phyloP scores from a whole-genome alignment of 2,329 filamentous ascomycete species.

The Clonostachys rosea region DNA sequence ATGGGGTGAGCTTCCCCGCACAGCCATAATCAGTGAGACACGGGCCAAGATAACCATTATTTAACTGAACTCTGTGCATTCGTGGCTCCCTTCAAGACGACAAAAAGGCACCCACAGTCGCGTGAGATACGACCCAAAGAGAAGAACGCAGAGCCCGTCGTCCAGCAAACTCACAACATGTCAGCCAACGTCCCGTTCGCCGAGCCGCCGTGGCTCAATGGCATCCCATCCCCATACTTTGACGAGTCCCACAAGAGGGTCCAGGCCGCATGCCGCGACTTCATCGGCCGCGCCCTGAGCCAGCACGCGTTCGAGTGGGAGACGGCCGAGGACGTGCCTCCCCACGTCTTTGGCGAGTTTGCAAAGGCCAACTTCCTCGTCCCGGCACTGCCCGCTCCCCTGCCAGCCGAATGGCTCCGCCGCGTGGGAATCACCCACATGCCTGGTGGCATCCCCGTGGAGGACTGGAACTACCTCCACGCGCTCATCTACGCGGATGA shows the following conservation, averaged over 20 bases:
- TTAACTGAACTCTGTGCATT: too few relatives aligned
- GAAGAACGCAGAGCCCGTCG: too few relatives aligned
- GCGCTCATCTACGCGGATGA: constrained; percentile 65
- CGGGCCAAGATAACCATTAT: too few relatives aligned
- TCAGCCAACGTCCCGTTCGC: constrained; percentile 50
- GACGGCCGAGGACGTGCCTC: constrained; percentile 55
- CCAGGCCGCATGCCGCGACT: constrained; percentile 64
- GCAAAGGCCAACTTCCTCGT: constrained; percentile 63
- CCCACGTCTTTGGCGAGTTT: constrained; percentile 61
- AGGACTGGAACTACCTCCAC: constrained; percentile 72
- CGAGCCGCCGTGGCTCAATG: constrained; percentile 67
- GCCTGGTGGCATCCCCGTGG: constrained; percentile 59
- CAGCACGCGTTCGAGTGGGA: constrained; percentile 68
- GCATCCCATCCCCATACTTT: constrained; percentile 69
- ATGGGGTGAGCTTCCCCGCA: too few relatives aligned
- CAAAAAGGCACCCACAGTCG: too few relatives aligned
- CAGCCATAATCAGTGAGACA: too few relatives aligned
- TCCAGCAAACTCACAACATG: neutral
- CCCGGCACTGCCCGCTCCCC: constrained; percentile 63
- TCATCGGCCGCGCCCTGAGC: constrained; percentile 59
- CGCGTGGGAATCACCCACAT: constrained; percentile 62
- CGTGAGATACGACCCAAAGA: too few relatives aligned
- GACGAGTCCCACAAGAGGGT: constrained; percentile 59
- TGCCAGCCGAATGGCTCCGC: constrained; percentile 65
- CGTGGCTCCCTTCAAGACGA: too few relatives aligned